Conservation (phyloP, 305 asterid genomes). For the Withania somnifera region DNA sequence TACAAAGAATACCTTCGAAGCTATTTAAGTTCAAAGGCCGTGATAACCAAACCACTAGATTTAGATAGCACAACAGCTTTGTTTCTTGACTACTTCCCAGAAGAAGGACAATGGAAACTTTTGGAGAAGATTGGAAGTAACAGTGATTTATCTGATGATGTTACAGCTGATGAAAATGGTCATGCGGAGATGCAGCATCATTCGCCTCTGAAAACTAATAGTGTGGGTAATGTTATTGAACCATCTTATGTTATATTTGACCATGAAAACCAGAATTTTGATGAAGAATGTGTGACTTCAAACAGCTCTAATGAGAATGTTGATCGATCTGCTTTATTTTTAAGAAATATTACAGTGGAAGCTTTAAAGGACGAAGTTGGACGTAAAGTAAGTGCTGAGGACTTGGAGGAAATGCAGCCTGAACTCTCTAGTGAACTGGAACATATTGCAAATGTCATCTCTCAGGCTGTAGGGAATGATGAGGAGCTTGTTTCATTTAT, state of each 20-base stretch:
- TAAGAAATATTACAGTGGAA: constrained; percentile 47
- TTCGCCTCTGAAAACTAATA: constrained; percentile 12
- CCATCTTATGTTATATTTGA: constrained; percentile 60
- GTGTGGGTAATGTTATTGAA: constrained; percentile 37
- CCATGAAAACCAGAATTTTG: constrained; percentile 30
- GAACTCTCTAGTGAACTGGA: constrained; percentile 62
- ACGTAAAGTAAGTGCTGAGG: constrained; percentile 44
- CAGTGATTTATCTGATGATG: constrained; percentile 18
- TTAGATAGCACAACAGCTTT: constrained; percentile 36
- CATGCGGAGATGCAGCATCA: constrained; percentile 10
- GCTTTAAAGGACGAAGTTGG: constrained; percentile 60
- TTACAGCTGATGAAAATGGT: constrained; percentile 13
- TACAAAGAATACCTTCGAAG: constrained; percentile 40
- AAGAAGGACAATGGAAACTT: constrained; percentile 75
- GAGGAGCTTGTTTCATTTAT: constrained; percentile 9
- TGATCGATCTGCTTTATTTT: constrained; percentile 25
- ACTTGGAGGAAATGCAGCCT: constrained; percentile 49
- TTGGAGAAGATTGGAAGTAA: constrained; percentile 35
- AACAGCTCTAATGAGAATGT: constrained; percentile 10
- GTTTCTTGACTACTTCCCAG: constrained; percentile 56
- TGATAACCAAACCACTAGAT: constrained; percentile 24
- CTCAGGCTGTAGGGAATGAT: constrained; percentile 38
- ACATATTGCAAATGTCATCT: constrained; percentile 57
- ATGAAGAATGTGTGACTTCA: constrained; percentile 25
- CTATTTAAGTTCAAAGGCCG: constrained; percentile 35